Evolutionary conservation across 2,329 filamentous ascomycete species (phyloP).

Genomic region (Sporothrix euskadiensis): DNA sequence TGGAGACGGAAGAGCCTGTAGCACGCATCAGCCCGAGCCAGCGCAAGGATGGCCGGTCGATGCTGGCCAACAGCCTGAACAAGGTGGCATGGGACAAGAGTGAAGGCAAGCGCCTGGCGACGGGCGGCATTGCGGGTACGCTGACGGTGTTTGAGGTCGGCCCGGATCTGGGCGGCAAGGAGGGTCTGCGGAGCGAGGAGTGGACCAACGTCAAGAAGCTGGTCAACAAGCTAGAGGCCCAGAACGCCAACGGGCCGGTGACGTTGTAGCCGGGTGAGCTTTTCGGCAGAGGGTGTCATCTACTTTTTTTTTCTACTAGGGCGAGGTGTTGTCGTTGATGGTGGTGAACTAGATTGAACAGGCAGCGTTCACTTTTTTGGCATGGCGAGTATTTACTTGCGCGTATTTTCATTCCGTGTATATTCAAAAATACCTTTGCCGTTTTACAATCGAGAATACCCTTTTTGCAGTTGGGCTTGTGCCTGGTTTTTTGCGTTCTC

Average conservation of each 20-base stretch:
- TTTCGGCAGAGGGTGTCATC: too few species aligned
- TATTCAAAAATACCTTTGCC: conserved; percentile 18
- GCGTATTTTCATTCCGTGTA: not conserved
- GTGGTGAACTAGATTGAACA: conserved; percentile 15
- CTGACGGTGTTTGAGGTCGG: conserved; percentile 93
- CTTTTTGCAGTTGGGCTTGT: not conserved
- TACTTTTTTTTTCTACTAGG: not conserved
- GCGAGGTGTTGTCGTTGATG: not conserved
- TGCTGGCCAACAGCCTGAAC: conserved; percentile 84
- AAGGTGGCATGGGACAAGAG: conserved; percentile 91
- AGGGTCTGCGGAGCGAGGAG: conserved; percentile 80
- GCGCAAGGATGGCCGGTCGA: conserved; percentile 63
- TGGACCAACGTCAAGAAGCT: conserved; percentile 93
- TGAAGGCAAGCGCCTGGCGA: conserved; percentile 83
- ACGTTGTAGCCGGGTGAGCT: not conserved
- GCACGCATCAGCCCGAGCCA: conserved; percentile 73
- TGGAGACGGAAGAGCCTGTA: conserved; percentile 89
- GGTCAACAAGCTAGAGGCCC: conserved; percentile 70
- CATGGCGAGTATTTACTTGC: not conserved
- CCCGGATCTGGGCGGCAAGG: conserved; percentile 76
- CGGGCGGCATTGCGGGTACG: conserved; percentile 87
- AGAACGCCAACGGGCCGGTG: conserved; percentile 49
- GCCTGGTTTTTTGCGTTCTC: conserved; percentile 36
- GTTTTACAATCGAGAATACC: conserved; percentile 25
- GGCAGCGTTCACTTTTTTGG: conserved; percentile 12